Conservation (phyloP, 2,329 filamentous ascomycete species). For the Aspergillus chevalieri region DNA sequence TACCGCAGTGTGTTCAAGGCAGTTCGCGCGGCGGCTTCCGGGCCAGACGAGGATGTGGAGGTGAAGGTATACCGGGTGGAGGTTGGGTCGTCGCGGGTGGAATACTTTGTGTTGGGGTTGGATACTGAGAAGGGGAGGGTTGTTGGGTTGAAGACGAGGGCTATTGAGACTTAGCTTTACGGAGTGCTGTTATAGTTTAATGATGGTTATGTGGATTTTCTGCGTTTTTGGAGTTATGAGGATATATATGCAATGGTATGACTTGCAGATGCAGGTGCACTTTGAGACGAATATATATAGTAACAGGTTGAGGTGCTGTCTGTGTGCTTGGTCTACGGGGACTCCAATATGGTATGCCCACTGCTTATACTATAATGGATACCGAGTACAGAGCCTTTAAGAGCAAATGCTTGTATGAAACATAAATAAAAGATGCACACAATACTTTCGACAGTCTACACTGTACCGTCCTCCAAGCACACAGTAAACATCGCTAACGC, state of each 20-base stretch:
- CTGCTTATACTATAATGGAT: no score
- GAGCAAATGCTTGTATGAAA: no score
- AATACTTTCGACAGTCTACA: no score
- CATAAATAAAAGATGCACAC: no score
- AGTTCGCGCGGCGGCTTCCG: constrained; percentile 44
- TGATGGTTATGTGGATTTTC: neutral
- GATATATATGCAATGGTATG: neutral
- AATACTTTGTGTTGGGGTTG: constrained; percentile 74
- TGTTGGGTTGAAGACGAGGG: constrained; percentile 71
- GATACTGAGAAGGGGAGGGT: constrained; percentile 55
- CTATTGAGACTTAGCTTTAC: constrained; percentile 60
- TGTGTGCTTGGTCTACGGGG: no score
- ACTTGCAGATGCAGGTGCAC: neutral
- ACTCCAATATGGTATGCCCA: no score
- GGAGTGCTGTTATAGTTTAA: neutral
- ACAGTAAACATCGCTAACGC: no score
- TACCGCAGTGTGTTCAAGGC: constrained; percentile 53
- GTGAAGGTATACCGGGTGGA: constrained; percentile 69
- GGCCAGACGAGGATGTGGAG: constrained; percentile 42
- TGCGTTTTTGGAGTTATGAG: neutral
- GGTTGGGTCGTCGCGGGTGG: constrained; percentile 56
- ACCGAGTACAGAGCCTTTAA: no score
- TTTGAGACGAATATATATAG: neutral
- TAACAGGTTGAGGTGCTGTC: no score
- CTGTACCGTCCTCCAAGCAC: no score